Conservation (phyloP, 768 basidiomycete species). For the Russula sp. region DNA sequence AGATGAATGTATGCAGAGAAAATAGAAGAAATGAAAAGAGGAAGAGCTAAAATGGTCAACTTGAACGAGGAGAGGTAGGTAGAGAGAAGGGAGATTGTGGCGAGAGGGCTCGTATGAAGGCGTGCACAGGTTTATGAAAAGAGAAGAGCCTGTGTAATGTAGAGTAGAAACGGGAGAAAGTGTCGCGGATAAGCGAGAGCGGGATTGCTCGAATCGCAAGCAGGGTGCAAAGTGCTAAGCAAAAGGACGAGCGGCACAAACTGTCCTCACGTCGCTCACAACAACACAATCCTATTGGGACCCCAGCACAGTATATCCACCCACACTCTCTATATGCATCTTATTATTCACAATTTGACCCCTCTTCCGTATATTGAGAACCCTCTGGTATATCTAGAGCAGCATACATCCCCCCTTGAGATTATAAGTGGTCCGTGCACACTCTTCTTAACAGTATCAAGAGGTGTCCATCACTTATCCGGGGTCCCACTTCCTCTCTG, state of each 20-base stretch:
- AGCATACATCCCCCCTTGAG: neutral
- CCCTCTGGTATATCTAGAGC: neutral
- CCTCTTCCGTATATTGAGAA: too few species aligned
- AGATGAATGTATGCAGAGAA: slow-evolving; percentile 27
- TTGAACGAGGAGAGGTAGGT: slow-evolving; percentile 7
- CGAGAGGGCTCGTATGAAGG: slow-evolving; percentile 15
- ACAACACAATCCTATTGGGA: neutral
- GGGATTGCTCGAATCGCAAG: slow-evolving; percentile 17
- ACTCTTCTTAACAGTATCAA: neutral
- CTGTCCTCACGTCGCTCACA: neutral
- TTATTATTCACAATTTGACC: too few species aligned
- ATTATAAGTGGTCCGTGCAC: slow-evolving; percentile 14
- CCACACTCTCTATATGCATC: neutral
- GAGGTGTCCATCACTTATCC: slow-evolving; percentile 1
- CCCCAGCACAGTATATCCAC: neutral
- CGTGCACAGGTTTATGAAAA: slow-evolving; percentile 11
- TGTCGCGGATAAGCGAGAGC: slow-evolving; percentile 20
- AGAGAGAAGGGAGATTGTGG: slow-evolving; percentile 15
- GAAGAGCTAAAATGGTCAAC: slow-evolving; percentile 28
- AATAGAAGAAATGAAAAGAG: slow-evolving; percentile 30
- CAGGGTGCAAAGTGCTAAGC: neutral
- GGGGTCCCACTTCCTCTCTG: slow-evolving; percentile 5
- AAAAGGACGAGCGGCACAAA: neutral
- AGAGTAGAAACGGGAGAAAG: slow-evolving; percentile 15
- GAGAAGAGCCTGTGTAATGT: slow-evolving; percentile 7